Evolutionary conservation across 2,329 filamentous ascomycete genomes (phyloP).

Genomic region (Alternaria gaisen): DNA sequence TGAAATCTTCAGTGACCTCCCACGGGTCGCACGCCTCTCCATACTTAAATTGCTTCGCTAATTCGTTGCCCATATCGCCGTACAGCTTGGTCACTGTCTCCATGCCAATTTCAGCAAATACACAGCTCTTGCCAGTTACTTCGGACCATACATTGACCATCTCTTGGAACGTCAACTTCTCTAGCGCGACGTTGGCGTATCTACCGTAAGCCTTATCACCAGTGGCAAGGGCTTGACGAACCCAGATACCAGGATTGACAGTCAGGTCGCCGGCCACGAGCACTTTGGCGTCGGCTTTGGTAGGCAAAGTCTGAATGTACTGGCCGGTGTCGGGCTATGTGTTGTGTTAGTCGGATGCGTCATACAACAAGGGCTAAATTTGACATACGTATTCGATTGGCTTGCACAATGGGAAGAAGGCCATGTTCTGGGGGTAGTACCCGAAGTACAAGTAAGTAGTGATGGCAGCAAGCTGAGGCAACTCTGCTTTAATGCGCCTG

Average conservation of each 20-base stretch:
- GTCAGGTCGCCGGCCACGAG: slow-evolving; percentile 41
- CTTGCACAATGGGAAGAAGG: slow-evolving; percentile 37
- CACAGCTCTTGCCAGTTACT: slow-evolving; percentile 38
- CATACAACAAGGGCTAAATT: rapidly evolving
- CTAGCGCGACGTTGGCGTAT: slow-evolving; percentile 37
- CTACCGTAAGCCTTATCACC: slow-evolving; percentile 31
- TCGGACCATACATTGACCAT: slow-evolving; percentile 39
- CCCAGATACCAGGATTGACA: slow-evolving; percentile 41
- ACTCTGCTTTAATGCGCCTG: slow-evolving; percentile 51
- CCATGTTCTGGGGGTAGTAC: slow-evolving; percentile 44
- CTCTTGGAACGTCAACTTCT: slow-evolving; percentile 37
- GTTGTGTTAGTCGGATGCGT: no score
- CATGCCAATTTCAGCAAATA: slow-evolving; percentile 32
- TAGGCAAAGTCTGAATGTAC: slow-evolving; percentile 37
- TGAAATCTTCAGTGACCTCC: slow-evolving; percentile 32
- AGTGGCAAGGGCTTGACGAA: slow-evolving; percentile 34
- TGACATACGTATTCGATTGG: slow-evolving; percentile 34
- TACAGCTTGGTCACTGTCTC: slow-evolving; percentile 25
- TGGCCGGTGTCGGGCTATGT: slow-evolving; percentile 23
- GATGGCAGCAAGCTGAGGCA: slow-evolving; percentile 36
- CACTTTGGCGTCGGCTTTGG: slow-evolving; percentile 33
- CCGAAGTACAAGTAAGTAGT: slow-evolving; percentile 43
- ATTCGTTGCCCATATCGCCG: slow-evolving; percentile 34
- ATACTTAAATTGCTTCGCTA: slow-evolving; percentile 38
- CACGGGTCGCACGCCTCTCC: slow-evolving; percentile 39